A percentile compares a stretch with the other conserved stretches of the same genome.
phyloP scores from a whole-genome alignment of 2,329 filamentous ascomycete species.

The Metarhizium album region DNA sequence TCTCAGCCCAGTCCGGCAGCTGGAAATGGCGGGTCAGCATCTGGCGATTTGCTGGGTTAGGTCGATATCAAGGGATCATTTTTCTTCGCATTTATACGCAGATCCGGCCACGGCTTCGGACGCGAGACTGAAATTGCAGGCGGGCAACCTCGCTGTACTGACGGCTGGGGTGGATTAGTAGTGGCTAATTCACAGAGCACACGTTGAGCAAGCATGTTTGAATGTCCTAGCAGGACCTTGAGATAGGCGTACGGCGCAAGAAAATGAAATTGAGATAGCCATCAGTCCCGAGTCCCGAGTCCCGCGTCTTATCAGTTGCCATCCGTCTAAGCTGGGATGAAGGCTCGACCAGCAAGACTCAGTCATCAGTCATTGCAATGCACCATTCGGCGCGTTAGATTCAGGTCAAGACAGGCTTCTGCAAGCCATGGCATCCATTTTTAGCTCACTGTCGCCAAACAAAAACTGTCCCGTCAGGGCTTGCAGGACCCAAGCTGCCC shows the following conservation, averaged over 20 bases:
- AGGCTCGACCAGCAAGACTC: not conserved
- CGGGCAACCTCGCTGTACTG: not conserved
- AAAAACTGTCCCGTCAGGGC: not conserved
- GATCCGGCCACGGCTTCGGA: not conserved
- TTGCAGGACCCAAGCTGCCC: not conserved
- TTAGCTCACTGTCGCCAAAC: not conserved
- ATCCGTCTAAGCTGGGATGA: not conserved
- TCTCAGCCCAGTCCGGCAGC: constrained; percentile 20
- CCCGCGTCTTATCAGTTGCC: not conserved
- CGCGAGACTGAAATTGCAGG: not conserved
- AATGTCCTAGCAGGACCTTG: constrained; percentile 23
- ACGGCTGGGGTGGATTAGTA: not conserved
- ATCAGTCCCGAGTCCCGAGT: no score
- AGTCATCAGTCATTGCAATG: not conserved
- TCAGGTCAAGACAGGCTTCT: not conserved
- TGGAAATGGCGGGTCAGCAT: constrained; percentile 24
- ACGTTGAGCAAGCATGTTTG: constrained; percentile 14
- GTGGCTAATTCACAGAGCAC: not conserved
- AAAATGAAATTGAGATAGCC: constrained; percentile 22
- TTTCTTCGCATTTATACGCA: not conserved
- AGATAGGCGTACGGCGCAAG: constrained; percentile 33
- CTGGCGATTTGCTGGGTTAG: constrained; percentile 40
- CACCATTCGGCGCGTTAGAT: not conserved
- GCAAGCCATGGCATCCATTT: not conserved
- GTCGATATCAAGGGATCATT: not conserved